Evolutionary conservation across 139 green algal species (phyloP).

Genomic region (Tetratostichococcus sp.): DNA sequence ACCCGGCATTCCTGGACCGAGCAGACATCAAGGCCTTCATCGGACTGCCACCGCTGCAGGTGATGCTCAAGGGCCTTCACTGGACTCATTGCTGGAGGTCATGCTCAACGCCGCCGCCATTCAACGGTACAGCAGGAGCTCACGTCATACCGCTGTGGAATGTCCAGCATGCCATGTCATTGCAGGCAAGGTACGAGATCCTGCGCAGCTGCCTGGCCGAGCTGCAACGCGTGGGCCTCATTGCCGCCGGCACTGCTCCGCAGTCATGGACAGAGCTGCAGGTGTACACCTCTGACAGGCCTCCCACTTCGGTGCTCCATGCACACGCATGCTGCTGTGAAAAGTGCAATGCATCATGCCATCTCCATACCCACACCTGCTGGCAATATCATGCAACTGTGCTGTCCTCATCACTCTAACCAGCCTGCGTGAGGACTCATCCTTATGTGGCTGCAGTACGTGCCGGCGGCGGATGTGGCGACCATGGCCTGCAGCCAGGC

Average conservation of each 20-base stretch:
- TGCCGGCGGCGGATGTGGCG: background rate
- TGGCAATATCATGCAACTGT: too few species aligned
- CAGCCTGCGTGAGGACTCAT: too few species aligned
- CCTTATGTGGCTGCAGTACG: background rate
- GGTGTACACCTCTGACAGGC: background rate
- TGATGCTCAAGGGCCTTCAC: background rate
- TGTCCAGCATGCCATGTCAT: too few species aligned
- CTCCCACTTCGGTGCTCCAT: too few species aligned
- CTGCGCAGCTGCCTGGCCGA: slow-evolving; percentile 48
- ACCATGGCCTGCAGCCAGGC: slow-evolving; percentile 10
- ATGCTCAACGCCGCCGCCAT: too few species aligned
- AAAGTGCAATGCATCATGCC: too few species aligned
- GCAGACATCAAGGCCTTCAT: slow-evolving; percentile 97
- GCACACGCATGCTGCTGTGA: too few species aligned
- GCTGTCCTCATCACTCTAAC: too few species aligned
- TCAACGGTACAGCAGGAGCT: too few species aligned
- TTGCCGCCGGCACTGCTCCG: background rate
- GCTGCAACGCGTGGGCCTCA: slow-evolving; percentile 16
- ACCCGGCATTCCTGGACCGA: slow-evolving; percentile 95
- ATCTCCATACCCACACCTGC: too few species aligned
- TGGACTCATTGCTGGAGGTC: too few species aligned
- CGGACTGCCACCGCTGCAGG: slow-evolving; percentile 55
- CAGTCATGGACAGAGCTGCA: slow-evolving; percentile 17
- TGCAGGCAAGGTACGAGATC: slow-evolving; percentile 68
- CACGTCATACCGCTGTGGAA: too few species aligned